A percentile compares a stretch with the other conserved stretches of the same genome.
phyloP scores from a whole-genome alignment of 1,284 basidiomycete genomes.

The Mycena citricolor region DNA sequence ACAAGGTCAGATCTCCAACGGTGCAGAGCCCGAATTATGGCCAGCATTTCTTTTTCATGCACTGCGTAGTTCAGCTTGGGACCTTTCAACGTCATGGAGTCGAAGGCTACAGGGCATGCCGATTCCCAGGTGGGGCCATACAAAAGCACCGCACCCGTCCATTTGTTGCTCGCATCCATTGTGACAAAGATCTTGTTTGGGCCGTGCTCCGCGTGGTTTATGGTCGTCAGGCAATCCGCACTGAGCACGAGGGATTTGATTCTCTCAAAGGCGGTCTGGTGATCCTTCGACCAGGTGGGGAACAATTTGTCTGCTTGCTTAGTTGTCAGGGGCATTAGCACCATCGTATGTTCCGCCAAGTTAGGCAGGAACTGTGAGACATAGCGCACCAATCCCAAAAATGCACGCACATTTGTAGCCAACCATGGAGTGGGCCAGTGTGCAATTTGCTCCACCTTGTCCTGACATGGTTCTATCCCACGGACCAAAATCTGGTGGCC shows the following conservation, averaged over 20 bases:
- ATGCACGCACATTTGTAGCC: slow-evolving; percentile 31
- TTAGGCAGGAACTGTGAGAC: slow-evolving; percentile 26
- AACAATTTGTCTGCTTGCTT: slow-evolving; percentile 24
- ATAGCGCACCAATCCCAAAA: slow-evolving; percentile 39
- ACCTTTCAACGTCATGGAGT: slow-evolving; percentile 29
- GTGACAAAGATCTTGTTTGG: slow-evolving; percentile 34
- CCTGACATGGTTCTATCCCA: slow-evolving; percentile 34
- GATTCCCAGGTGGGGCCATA: slow-evolving; percentile 28
- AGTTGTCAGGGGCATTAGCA: slow-evolving; percentile 30
- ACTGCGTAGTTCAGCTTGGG: slow-evolving; percentile 34
- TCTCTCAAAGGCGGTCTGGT: slow-evolving; percentile 28
- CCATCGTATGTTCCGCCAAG: slow-evolving; percentile 28
- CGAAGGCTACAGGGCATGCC: slow-evolving; percentile 31
- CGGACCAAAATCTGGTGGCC: slow-evolving; percentile 34
- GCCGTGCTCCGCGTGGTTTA: slow-evolving; percentile 28
- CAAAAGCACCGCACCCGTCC: slow-evolving; percentile 31
- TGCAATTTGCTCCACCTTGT: slow-evolving; percentile 34
- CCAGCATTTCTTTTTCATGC: slow-evolving; percentile 37
- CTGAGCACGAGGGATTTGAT: slow-evolving; percentile 29
- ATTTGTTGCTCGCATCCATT: slow-evolving; percentile 30
- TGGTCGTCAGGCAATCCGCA: slow-evolving; percentile 23
- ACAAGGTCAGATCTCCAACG: slow-evolving; percentile 34
- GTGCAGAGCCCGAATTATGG: slow-evolving; percentile 32
- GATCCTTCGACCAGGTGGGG: slow-evolving; percentile 26
- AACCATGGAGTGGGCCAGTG: slow-evolving; percentile 34